phyloP scores from a whole-genome alignment of 1,284 basidiomycete species.

The Phenoliferia sp. region DNA sequence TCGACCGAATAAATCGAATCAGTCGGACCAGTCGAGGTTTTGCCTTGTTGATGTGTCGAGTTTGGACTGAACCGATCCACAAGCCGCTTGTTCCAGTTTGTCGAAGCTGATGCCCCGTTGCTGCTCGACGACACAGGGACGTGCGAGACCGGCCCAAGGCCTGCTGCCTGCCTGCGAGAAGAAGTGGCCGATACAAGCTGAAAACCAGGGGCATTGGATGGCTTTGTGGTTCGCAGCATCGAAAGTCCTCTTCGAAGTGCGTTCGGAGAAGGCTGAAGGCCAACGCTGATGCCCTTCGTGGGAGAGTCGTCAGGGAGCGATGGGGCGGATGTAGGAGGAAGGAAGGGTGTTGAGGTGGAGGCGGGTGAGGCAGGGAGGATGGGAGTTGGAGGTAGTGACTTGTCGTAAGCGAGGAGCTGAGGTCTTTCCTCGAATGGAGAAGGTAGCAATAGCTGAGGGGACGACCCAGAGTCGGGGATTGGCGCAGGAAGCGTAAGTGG shows the following conservation, averaged over 20 bases:
- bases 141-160: neutral
- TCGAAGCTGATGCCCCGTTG: neutral
- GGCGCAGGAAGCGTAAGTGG: too few species aligned
- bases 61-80: neutral
- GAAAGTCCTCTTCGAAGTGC: conserved; percentile 4
- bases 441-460: too few species aligned
- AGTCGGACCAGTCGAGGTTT: neutral
- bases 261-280: neutral
- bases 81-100: neutral
- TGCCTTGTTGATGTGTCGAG: neutral
- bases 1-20: neutral
- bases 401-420: conserved; percentile 14
- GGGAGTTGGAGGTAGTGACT: conserved; percentile 26
- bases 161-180: neutral
- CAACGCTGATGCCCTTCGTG: neutral
- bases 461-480: too few species aligned
- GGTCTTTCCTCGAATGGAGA: too few species aligned
- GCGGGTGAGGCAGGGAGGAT: neutral
- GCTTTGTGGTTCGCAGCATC: conserved; percentile 5
- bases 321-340: neutral
- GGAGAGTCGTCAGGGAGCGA: neutral
- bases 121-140: neutral
- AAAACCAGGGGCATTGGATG: conserved; percentile 9
- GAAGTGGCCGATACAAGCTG: conserved; percentile 27
- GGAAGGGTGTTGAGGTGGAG: neutral